Evolutionary conservation across 2,329 filamentous ascomycete species (phyloP).

Genomic region (Verticillium isaacii): DNA sequence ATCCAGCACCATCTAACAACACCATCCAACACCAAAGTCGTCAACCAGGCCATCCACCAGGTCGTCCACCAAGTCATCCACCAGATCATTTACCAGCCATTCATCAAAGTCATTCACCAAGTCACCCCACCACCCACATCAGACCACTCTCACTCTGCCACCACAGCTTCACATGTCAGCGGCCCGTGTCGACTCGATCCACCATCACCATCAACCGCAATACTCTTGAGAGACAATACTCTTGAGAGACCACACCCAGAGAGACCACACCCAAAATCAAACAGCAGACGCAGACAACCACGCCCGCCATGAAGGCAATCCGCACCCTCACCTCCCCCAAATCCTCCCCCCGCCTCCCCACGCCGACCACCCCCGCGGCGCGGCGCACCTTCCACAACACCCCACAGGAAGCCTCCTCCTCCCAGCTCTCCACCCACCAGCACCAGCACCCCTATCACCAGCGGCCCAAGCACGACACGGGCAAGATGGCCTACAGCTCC

Average conservation of each 20-base stretch:
- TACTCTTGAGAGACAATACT: neutral
- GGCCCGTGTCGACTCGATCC: too few relatives aligned
- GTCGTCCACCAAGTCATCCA: too few relatives aligned
- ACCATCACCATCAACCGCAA: too few relatives aligned
- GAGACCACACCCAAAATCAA: too few relatives aligned
- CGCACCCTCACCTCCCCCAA: neutral
- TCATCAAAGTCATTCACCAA: too few relatives aligned
- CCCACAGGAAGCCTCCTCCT: neutral
- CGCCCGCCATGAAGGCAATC: neutral
- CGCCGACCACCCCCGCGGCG: neutral
- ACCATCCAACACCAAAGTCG: too few relatives aligned
- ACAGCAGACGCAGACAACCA: neutral
- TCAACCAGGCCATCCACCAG: too few relatives aligned
- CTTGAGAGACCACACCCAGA: neutral
- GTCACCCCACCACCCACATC: neutral
- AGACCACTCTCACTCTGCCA: neutral
- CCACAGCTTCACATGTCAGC: too few relatives aligned
- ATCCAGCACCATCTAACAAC: neutral
- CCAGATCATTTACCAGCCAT: too few relatives aligned
- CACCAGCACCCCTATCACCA: neutral
- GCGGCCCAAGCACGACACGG: neutral
- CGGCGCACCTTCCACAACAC: constrained; percentile 1
- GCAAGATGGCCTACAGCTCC: constrained; percentile 1
- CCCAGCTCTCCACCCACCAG: neutral
- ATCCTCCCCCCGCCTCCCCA: neutral